Evolutionary conservation across 2,329 filamentous ascomycete species (phyloP), one percentile per base, ranked within the genome.

Genomic region (Talaromyces sp.): DNA sequence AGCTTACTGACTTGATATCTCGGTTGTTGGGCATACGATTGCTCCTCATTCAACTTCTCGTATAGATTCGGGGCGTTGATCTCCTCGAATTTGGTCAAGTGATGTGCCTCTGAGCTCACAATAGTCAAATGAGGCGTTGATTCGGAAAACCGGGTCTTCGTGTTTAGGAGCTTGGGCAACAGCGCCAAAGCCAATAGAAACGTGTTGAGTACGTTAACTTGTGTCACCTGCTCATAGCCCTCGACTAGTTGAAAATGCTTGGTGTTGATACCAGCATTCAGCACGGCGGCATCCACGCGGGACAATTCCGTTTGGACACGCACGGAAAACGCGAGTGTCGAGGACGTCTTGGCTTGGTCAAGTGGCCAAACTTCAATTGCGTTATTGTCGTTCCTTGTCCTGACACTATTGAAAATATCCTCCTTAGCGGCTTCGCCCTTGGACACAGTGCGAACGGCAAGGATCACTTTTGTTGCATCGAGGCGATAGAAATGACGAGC

Each of bases 121-220:
- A 59, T 70, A 8, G 60, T 57, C 13, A 74, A 67, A 33, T 73
- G 71, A 0, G 82, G 79, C 2, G 70, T 72, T 9, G 68, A 74
- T 1, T 70, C 68, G 62, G 13, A 63, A 73, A 69, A 74, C 16
- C 66, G 69, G 22, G 39, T 67, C 7, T 71, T 77, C 14, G 77
- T 82, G 31, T 78, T 74, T 60, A 79, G 79, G 3, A 88, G 75
- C 68, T 81, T 84, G 0, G 85, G 85, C 22, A 87, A 65, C 2
- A 87, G 48, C 0, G 85, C 73, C 0, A 82, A 67, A 0, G 77
- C 81, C 0, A 88, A 74, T 1, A 87, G 70, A 47, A 86, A 79
- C 0, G 83, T 85, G 13, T 76, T 78, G 63, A 87, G 75, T 10
- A 85, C 82, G 64, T 88, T 88, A 62, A 84, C 79, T 0, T 81